phyloP scores from a whole-genome alignment of 2,329 filamentous ascomycete species.

The Achaetomium macrosporum region DNA sequence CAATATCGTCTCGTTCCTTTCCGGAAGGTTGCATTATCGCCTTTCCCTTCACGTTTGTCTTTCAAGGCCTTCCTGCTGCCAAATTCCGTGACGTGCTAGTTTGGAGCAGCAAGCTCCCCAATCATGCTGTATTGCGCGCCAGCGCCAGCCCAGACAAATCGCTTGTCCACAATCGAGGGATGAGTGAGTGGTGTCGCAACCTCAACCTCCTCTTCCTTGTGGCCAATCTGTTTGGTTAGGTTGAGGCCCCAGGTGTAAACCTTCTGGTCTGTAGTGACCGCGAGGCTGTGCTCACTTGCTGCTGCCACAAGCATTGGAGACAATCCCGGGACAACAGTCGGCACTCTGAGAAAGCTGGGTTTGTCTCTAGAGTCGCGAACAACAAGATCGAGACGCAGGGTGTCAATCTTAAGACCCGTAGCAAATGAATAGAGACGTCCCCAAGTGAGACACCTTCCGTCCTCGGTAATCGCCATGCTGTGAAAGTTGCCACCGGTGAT shows the following conservation, averaged over 20 bases:
- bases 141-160: slow-evolving; percentile 68
- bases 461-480: slow-evolving; percentile 54
- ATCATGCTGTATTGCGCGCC: slow-evolving; percentile 75
- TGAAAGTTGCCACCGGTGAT: slow-evolving; percentile 61
- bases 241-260: slow-evolving; percentile 77
- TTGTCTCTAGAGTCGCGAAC: slow-evolving; percentile 57
- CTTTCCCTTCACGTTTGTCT: background rate
- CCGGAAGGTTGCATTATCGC: no score
- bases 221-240: slow-evolving; percentile 71
- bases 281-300: slow-evolving; percentile 67
- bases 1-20: background rate
- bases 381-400: slow-evolving; percentile 48
- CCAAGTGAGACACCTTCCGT: slow-evolving; percentile 53
- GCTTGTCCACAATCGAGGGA: slow-evolving; percentile 67
- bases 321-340: slow-evolving; percentile 50
- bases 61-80: background rate
- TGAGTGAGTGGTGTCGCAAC: slow-evolving; percentile 75
- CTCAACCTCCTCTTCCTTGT: slow-evolving; percentile 68
- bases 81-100: background rate
- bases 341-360: slow-evolving; percentile 63
- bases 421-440: slow-evolving; percentile 43
- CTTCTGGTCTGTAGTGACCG: slow-evolving; percentile 59
- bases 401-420: slow-evolving; percentile 42
- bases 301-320: slow-evolving; percentile 55
- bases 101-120: slow-evolving; percentile 25